Evolutionary conservation across 768 basidiomycete species (phyloP), one percentile per base, ranked within the genome.

Genomic region (Pleurotus tuoliensis): DNA sequence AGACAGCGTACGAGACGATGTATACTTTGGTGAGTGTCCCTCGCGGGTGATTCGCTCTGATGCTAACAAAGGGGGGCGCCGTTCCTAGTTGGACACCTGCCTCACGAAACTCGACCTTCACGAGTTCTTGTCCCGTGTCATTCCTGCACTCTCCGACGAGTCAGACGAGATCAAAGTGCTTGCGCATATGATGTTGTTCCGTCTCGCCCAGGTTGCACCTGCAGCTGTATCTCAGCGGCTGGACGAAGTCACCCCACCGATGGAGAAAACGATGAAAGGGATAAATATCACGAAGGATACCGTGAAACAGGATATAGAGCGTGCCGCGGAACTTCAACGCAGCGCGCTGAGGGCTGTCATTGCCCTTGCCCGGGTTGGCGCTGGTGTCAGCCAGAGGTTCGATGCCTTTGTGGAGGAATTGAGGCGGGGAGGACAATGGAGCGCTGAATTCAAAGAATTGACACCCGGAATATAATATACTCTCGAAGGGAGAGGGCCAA

Each of bases 91-190:
- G 57, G 93, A 96, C 63, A 98, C 94, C 2, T 98, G 93, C 68
- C 79, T 98, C 56, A 77, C 81, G 57, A 91, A 89, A 67, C 81
- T 99, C 47, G 95, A 97, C 66, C 76, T 97, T 16, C 84, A 90
- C 60, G 85, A 88, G 44, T 94, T 96, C 77, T 79, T 98, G 20
- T 80, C 77, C 20, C 82, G 86, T 46, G 88, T 98, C 46, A 79
- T 96, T 49, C 82, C 83, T 1, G 95, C 93, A 1, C 82, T 98
- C 11, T 76, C 80, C 2, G 97, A 99, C 68, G 87, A 89, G 55
- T 91, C 91, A 4, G 94, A 98, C 68, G 97, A 98, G 68, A 92
- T 99, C 77, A 98, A 98, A 71, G 93, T 98, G 46, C 84, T 98
- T 58, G 94, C 88, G 52, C 92, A 96, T 70, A 92, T 99, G 84